phyloP scores from a whole-genome alignment of 202 grass and related monocot species.

The Schoenoplectus tabernaemontani region DNA sequence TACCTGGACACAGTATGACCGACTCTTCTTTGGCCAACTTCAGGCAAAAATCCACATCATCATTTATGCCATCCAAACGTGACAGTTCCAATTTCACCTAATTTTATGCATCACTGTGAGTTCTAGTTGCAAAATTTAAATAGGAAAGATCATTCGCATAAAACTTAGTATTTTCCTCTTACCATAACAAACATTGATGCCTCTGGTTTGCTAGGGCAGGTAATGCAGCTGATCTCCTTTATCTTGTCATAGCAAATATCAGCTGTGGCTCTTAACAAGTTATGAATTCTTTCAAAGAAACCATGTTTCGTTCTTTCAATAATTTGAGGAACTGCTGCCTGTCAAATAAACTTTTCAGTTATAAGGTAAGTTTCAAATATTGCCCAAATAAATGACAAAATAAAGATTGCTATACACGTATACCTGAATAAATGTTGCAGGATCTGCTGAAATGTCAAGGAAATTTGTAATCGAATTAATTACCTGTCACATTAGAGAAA shows the following conservation, averaged over 20 bases:
- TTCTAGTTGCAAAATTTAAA: not conserved
- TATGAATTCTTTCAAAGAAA: constrained; percentile 50
- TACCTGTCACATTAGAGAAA: constrained; percentile 29
- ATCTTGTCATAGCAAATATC: constrained; percentile 52
- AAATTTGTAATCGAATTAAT: constrained; percentile 49
- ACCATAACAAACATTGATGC: constrained; percentile 86
- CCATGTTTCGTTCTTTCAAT: constrained; percentile 42
- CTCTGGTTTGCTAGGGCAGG: constrained; percentile 49
- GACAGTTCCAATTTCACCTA: constrained; percentile 64
- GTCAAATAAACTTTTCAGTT: not conserved
- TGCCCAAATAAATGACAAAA: not conserved
- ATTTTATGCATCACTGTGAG: not conserved
- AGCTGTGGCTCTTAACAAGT: constrained; percentile 43
- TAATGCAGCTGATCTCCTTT: constrained; percentile 58
- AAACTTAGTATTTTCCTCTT: constrained; percentile 1
- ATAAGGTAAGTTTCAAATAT: not conserved
- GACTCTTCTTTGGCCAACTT: constrained; percentile 78
- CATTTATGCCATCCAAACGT: constrained; percentile 47
- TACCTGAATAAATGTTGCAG: constrained; percentile 78
- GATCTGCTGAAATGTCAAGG: constrained; percentile 66
- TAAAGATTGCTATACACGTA: not conserved
- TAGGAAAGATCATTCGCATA: not conserved
- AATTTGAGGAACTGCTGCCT: constrained; percentile 61
- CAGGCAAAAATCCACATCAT: constrained; percentile 75
- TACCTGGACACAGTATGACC: constrained; percentile 62